Evolutionary conservation across 345 rosid genomes (phyloP), one percentile per base, ranked within the genome.

Genomic region (Leavenworthia alabamica): DNA sequence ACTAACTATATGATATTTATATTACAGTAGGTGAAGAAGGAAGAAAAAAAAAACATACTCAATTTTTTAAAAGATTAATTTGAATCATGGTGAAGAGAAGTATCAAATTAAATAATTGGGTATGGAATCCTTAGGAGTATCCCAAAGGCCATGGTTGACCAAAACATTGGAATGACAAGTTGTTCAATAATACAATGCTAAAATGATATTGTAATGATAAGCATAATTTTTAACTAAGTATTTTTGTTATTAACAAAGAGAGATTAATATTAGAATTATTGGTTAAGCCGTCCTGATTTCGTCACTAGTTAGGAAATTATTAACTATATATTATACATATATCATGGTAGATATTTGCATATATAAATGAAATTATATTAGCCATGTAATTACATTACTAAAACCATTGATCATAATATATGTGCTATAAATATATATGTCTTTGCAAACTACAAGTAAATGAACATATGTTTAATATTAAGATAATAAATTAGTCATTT

Each of bases 61-160:
- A 17, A 7, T 12, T 27, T 47, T 11, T 14, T 16, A 13, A 56
- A 14, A 12, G 53, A 56, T 64, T 64, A 26, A 71, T 71, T 71
- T 71, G 75, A 64, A 71, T 49, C 66, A 56, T 29, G 20, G 48
- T 17, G 48, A 33, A 58, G 26, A 35, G 43, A 60, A 57, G 70
- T 64, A 57, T 57, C 71, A 20, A 50, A 57, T 64, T 64, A 71
- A 57, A 57, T 32, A 40, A 41, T 31, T 26, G 42, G 60, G 54
- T 56, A 40, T 56, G 66, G 70, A 64, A 71, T 64, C 75, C 75
- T 56, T 71, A 53, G 29, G 70, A 56, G 70, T 45, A 64, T 71
- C 75, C 75, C 70, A 71, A 71, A 64, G 75, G 75, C 66, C 75
- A 71, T 3, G 66, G 75, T 71, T 71, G 75, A 71, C 75, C 45